phyloP scores from a whole-genome alignment of 768 basidiomycete species.

The Rhodotorula graminis region DNA sequence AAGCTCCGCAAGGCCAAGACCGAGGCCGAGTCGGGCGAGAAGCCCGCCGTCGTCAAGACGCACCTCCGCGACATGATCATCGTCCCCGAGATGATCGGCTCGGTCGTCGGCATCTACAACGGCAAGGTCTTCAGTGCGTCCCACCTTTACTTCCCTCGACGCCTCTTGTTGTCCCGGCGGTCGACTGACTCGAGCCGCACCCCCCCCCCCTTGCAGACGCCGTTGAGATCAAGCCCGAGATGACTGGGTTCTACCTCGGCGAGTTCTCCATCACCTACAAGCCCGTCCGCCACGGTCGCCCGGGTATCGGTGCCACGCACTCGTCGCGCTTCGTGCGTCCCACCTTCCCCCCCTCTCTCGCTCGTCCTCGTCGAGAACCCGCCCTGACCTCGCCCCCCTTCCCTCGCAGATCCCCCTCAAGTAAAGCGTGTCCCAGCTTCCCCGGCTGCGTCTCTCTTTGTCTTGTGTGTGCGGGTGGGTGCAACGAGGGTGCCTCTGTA shows the following conservation, averaged over 20 bases:
- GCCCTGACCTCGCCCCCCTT: too few species aligned
- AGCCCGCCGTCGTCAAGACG: constrained; percentile 97
- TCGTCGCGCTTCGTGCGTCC: constrained; percentile 70
- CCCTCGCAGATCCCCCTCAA: constrained; percentile 10
- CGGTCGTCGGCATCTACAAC: constrained; percentile 96
- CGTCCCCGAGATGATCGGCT: constrained; percentile 99
- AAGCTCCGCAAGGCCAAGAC: constrained; percentile 99
- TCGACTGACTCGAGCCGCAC: constrained; percentile 18
- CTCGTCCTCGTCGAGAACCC: neutral
- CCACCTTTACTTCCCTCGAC: neutral
- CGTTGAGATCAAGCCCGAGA: constrained; percentile 99
- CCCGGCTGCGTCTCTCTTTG: too few species aligned
- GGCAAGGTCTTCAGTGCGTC: constrained; percentile 64
- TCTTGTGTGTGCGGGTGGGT: neutral
- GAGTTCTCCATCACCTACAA: constrained; percentile 58
- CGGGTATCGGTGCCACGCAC: constrained; percentile 92
- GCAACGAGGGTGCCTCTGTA: neutral
- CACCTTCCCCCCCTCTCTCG: neutral
- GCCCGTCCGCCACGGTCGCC: constrained; percentile 99
- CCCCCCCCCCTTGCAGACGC: constrained; percentile 47
- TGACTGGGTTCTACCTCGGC: constrained; percentile 98
- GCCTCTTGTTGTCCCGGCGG: neutral
- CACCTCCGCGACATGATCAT: constrained; percentile 98
- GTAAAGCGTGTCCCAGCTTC: neutral
- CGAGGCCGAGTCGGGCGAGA: constrained; percentile 97